Conservation (phyloP, 768 basidiomycete species). For the Rhizopogon sp. region DNA sequence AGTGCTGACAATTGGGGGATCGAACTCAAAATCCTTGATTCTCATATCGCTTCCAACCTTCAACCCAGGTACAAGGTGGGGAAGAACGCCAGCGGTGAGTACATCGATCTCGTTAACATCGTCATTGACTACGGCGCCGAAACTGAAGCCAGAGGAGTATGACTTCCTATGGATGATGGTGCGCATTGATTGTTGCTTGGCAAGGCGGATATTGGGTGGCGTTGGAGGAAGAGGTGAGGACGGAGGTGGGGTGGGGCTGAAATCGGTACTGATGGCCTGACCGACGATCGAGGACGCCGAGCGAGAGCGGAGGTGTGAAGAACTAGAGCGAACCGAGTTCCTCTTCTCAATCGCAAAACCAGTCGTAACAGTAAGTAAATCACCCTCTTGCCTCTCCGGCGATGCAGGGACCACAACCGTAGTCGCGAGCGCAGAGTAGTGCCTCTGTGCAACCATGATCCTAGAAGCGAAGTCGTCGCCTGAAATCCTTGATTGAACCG, state of each 20-base stretch:
- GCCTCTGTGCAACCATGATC: conserved; percentile 70
- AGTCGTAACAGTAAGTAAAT: conserved; percentile 25
- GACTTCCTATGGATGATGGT: conserved; percentile 54
- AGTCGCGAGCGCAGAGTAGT: conserved; percentile 67
- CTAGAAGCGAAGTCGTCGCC: conserved; percentile 42
- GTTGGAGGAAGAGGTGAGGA: conserved; percentile 69
- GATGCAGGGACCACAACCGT: conserved; percentile 53
- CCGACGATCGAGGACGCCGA: conserved; percentile 49
- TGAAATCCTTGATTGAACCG: conserved; percentile 51
- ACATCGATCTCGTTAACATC: conserved; percentile 64
- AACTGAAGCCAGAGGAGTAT: conserved; percentile 60
- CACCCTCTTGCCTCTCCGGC: conserved; percentile 30
- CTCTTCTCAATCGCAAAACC: conserved; percentile 27
- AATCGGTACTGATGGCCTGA: conserved; percentile 34
- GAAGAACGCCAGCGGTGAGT: conserved; percentile 63
- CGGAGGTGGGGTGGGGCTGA: conserved; percentile 50
- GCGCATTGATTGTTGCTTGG: conserved; percentile 39
- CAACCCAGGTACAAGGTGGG: conserved; percentile 62
- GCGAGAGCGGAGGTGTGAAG: conserved; percentile 53
- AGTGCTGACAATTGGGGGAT: conserved; percentile 29
- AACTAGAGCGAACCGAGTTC: conserved; percentile 18
- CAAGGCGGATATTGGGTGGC: conserved; percentile 60
- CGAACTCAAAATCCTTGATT: conserved; percentile 41
- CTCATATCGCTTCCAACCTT: conserved; percentile 52
- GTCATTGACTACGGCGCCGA: conserved; percentile 46